Percentiles rank a stretch among this genome's conserved stretches.
Evolutionary conservation across 1,139 yeast species (phyloP).

Genomic region (Pichia sp.): DNA sequence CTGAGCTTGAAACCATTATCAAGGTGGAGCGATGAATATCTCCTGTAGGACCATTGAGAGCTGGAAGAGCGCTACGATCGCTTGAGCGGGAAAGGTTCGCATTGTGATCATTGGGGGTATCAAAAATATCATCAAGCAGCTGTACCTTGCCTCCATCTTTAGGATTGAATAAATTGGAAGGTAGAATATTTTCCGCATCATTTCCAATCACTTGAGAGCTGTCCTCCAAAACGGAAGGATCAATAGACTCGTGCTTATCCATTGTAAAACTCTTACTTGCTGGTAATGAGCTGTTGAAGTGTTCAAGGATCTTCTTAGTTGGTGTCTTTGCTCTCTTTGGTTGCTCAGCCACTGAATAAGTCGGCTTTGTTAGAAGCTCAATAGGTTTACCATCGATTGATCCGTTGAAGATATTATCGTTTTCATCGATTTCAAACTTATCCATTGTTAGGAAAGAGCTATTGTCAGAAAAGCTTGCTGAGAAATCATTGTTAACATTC

Average conservation of each 20-base stretch:
- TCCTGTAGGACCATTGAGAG: too few relatives aligned
- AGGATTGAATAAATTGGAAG: not conserved
- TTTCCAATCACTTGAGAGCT: too few relatives aligned
- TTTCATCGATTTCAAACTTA: conserved; percentile 15
- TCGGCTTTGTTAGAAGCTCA: conserved; percentile 4
- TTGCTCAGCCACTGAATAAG: not conserved
- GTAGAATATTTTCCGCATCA: too few relatives aligned
- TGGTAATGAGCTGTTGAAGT: conserved; percentile 15
- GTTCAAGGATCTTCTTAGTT: conserved; percentile 12
- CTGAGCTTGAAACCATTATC: too few relatives aligned
- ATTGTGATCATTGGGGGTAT: not conserved
- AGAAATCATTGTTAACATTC: not conserved
- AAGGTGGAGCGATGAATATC: too few relatives aligned
- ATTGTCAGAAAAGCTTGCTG: conserved; percentile 3
- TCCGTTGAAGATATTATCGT: conserved; percentile 11
- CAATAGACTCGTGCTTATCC: too few relatives aligned
- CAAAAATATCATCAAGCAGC: not conserved
- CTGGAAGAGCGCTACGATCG: too few relatives aligned
- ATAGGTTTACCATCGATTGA: conserved; percentile 8
- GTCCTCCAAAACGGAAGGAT: too few relatives aligned
- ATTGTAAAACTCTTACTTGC: conserved; percentile 4
- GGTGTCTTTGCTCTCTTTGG: not conserved
- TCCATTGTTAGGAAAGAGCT: conserved; percentile 17
- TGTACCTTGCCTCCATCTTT: not conserved
- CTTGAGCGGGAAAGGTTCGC: too few relatives aligned